These are phyloP conservation scores for Voacanga thouarsii DNA, from an alignment of 257 asterid species.

Conservation along the genomic window DNA sequence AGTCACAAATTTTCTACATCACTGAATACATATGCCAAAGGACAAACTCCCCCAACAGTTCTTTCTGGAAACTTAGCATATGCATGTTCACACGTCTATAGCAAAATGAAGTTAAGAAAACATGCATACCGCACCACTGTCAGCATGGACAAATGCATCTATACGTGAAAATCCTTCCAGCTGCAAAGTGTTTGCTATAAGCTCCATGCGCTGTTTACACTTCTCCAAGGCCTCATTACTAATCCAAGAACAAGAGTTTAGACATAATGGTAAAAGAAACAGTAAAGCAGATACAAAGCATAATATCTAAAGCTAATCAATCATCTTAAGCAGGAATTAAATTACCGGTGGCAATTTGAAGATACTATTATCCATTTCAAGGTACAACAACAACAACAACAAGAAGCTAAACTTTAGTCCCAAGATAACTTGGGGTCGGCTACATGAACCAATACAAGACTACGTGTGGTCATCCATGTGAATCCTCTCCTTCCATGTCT, in stretches of 20 bases:
- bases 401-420: too few species aligned
- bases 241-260: constrained; percentile 21
- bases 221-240: constrained; percentile 58
- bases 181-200: constrained; percentile 73
- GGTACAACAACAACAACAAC: too few species aligned
- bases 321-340: neutral
- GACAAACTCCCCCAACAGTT: neutral
- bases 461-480: too few species aligned
- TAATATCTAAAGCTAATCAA: neutral
- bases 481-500: too few species aligned
- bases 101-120: neutral
- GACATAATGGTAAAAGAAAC: constrained; percentile 7
- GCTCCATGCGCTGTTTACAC: constrained; percentile 62
- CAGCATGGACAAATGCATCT: constrained; percentile 82
- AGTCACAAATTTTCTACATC: neutral
- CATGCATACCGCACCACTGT: constrained; percentile 70
- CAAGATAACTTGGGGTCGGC: too few species aligned
- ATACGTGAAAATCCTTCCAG: constrained; percentile 87
- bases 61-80: neutral
- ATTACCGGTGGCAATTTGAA: neutral
- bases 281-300: neutral
- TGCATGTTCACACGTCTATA: neutral
- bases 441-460: too few species aligned
- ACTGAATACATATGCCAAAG: neutral
- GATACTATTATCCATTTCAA: neutral